Evolutionary conservation across 1,139 yeast genomes (phyloP).

Genomic region (Saccharomyces hybrid): DNA sequence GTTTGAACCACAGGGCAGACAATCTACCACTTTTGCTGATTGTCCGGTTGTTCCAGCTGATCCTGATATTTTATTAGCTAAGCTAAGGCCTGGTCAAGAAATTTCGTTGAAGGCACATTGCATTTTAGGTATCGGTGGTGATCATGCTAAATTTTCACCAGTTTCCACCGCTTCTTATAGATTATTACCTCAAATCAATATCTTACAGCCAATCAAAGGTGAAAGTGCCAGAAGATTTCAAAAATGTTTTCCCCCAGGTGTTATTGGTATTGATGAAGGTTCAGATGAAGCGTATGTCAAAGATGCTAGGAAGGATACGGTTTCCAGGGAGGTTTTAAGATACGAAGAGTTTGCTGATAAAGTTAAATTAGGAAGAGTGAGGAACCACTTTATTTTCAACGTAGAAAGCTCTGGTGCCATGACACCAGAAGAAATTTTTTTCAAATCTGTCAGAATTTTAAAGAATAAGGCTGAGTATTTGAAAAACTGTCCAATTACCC

Average conservation of each 20-base stretch:
- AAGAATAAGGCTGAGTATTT: constrained; percentile 80
- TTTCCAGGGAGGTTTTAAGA: constrained; percentile 90
- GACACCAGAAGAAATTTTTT: constrained; percentile 92
- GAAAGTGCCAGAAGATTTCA: constrained; percentile 72
- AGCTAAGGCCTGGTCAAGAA: constrained; percentile 95
- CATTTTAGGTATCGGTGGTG: constrained; percentile 83
- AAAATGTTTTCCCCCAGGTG: constrained; percentile 89
- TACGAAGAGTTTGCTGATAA: constrained; percentile 85
- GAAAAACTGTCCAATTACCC: constrained; percentile 70
- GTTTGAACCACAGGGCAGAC: constrained; percentile 89
- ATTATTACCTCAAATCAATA: constrained; percentile 83
- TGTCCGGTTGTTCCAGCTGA: constrained; percentile 71
- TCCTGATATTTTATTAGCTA: constrained; percentile 84
- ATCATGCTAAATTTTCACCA: constrained; percentile 96
- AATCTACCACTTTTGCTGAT: constrained; percentile 57
- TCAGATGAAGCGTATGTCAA: constrained; percentile 67
- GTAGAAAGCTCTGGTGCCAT: constrained; percentile 95
- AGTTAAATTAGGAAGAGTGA: constrained; percentile 81
- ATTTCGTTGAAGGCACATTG: constrained; percentile 87
- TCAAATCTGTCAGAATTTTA: constrained; percentile 78
- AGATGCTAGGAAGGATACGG: constrained; percentile 91
- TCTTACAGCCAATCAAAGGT: constrained; percentile 67
- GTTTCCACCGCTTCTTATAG: constrained; percentile 97
- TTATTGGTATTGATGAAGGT: constrained; percentile 60
- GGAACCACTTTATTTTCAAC: constrained; percentile 90